Conservation (phyloP, 208 protist genomes). For the Acanthamoeba triangularis region DNA sequence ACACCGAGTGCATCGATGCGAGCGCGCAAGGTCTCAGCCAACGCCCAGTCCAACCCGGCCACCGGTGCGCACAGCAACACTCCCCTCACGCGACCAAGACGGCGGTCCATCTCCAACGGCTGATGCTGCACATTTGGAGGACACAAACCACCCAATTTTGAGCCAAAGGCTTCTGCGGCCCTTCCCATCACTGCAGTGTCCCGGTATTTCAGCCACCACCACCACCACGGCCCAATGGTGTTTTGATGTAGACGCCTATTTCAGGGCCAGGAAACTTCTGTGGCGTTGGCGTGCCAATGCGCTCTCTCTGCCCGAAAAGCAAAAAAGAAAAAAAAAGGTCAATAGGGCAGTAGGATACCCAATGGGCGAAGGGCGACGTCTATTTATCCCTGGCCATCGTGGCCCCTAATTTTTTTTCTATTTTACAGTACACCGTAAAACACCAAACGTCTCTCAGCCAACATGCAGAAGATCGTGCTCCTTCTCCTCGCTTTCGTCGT, state of each 20-base stretch:
- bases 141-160: too few species aligned
- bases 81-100: background rate
- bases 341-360: background rate
- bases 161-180: too few species aligned
- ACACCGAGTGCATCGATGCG: background rate
- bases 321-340: too few species aligned
- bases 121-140: background rate
- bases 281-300: too few species aligned
- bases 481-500: constrained; percentile 2
- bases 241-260: too few species aligned
- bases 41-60: background rate
- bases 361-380: background rate
- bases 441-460: background rate
- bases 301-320: too few species aligned
- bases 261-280: too few species aligned
- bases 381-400: background rate
- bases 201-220: too few species aligned
- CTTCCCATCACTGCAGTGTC: too few species aligned
- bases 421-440: background rate
- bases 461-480: constrained; percentile 29
- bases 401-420: background rate
- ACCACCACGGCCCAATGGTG: too few species aligned
- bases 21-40: background rate
- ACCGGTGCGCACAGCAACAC: background rate
- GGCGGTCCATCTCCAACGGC: constrained; percentile 30